phyloP scores from a whole-genome alignment of 177 flowering plant species.

The Telopea speciosissima region DNA sequence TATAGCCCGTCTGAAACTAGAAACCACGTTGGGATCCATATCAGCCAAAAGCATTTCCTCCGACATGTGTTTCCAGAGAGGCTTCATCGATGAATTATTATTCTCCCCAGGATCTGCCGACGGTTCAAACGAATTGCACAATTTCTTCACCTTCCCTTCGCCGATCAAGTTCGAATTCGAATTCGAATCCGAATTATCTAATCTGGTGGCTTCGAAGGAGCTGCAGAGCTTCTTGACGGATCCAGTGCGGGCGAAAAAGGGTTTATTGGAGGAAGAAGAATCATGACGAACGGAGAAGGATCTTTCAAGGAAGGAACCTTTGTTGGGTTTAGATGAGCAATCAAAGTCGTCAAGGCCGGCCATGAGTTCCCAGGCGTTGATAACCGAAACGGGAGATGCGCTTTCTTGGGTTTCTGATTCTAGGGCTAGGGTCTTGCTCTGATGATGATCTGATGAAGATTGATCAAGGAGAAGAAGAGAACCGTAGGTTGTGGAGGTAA shows the following conservation, averaged over 20 bases:
- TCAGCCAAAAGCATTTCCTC: conserved; percentile 62
- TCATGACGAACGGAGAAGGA: neutral
- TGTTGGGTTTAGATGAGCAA: conserved; percentile 7
- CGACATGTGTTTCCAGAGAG: conserved; percentile 64
- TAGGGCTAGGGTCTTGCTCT: neutral
- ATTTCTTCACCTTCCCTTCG: neutral
- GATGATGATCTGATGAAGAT: neutral
- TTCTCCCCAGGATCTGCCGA: neutral
- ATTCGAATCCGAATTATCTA: neutral
- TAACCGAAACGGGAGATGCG: conserved; percentile 57
- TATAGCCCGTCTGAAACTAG: conserved; percentile 44
- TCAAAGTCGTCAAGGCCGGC: conserved; percentile 62
- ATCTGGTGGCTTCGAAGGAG: conserved; percentile 15
- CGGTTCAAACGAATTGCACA: neutral
- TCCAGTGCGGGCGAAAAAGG: conserved; percentile 12
- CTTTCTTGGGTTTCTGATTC: neutral
- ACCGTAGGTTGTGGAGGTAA: conserved; percentile 81
- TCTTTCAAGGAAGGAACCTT: neutral
- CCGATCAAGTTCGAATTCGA: neutral
- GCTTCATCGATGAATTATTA: conserved; percentile 14
- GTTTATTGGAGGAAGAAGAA: conserved; percentile 6
- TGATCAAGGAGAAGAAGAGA: conserved; percentile 42
- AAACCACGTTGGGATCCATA: conserved; percentile 57
- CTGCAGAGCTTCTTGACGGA: conserved; percentile 19
- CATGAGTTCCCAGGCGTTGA: conserved; percentile 92